A percentile compares a stretch with the other conserved stretches of the same genome.
Evolutionary conservation across 306 rosid species (phyloP).

Genomic region (Vigna hirtella): DNA sequence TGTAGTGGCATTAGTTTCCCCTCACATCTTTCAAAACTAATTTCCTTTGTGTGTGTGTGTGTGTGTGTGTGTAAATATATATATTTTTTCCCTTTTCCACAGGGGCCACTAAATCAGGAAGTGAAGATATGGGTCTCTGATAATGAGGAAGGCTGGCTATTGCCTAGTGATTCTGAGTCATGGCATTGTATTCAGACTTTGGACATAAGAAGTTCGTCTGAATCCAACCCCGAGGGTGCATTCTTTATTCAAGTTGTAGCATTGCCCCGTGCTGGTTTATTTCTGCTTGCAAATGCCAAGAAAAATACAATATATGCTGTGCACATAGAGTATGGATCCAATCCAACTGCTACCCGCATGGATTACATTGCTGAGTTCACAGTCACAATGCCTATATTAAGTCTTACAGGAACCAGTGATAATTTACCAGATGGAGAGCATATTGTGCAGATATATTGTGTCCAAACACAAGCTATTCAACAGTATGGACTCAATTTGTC

Average conservation of each 20-base stretch:
- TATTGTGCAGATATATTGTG: constrained; percentile 71
- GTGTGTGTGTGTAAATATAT: not conserved
- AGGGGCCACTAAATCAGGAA: constrained; percentile 75
- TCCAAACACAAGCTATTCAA: constrained; percentile 87
- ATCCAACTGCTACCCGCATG: constrained; percentile 74
- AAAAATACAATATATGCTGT: constrained; percentile 80
- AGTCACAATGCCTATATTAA: constrained; percentile 79
- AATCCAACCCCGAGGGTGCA: constrained; percentile 60
- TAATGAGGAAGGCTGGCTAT: constrained; percentile 77
- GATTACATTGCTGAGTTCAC: constrained; percentile 79
- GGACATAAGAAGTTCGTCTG: constrained; percentile 65
- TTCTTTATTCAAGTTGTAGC: constrained; percentile 76
- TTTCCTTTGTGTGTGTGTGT: not conserved
- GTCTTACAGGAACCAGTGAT: constrained; percentile 77
- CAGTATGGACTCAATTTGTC: constrained; percentile 74
- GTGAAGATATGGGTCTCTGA: constrained; percentile 76
- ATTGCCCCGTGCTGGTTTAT: constrained; percentile 65
- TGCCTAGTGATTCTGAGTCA: constrained; percentile 75
- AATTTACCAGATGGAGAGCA: constrained; percentile 70
- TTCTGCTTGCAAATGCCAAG: constrained; percentile 81
- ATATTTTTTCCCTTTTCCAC: constrained; percentile 21
- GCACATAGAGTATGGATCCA: constrained; percentile 72
- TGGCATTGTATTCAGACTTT: constrained; percentile 74
- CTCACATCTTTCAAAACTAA: constrained; percentile 41
- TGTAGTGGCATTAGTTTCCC: constrained; percentile 18